Percentiles rank a stretch among this genome's conserved stretches.
Evolutionary conservation across 2,329 filamentous ascomycete genomes (phyloP).

Genomic region (Aspergillus novoparasiticus): DNA sequence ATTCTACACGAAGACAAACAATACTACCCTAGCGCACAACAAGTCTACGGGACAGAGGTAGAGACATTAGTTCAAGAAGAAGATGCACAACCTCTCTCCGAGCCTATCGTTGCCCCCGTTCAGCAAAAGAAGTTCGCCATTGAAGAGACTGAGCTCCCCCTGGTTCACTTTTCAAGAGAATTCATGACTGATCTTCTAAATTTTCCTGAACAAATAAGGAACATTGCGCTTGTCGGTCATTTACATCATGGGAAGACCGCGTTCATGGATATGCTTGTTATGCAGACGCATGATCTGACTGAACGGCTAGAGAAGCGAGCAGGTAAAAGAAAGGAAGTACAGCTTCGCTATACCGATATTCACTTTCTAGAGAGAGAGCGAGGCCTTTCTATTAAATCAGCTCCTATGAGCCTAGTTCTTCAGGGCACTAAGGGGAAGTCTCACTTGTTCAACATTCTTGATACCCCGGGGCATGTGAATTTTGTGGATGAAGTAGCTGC

Average conservation of each 20-base stretch:
- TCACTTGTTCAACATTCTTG: conserved; percentile 89
- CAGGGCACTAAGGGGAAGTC: conserved; percentile 90
- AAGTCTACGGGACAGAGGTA: conserved; percentile 91
- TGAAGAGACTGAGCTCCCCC: conserved; percentile 86
- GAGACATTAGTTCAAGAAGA: conserved; percentile 96
- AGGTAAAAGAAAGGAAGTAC: conserved; percentile 81
- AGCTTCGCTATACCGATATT: conserved; percentile 91
- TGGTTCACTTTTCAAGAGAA: conserved; percentile 80
- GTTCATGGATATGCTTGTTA: conserved; percentile 96
- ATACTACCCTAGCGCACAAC: conserved; percentile 97
- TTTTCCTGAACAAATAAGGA: conserved; percentile 91
- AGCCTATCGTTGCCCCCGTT: conserved; percentile 91
- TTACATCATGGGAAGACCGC: conserved; percentile 97
- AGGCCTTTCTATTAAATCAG: conserved; percentile 87
- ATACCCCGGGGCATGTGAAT: conserved; percentile 97
- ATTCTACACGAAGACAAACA: conserved; percentile 98
- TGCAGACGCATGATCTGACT: conserved; percentile 88
- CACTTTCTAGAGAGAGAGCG: conserved; percentile 86
- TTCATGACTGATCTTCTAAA: conserved; percentile 98
- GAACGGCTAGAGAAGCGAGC: conserved; percentile 77
- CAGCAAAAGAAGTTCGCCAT: conserved; percentile 96
- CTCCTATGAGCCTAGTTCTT: conserved; percentile 91
- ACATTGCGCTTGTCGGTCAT: conserved; percentile 88
- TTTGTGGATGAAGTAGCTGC: conserved; percentile 97
- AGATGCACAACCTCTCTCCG: conserved; percentile 86